Conservation (phyloP, 345 rosid genomes). For the Murraya koenigii region DNA sequence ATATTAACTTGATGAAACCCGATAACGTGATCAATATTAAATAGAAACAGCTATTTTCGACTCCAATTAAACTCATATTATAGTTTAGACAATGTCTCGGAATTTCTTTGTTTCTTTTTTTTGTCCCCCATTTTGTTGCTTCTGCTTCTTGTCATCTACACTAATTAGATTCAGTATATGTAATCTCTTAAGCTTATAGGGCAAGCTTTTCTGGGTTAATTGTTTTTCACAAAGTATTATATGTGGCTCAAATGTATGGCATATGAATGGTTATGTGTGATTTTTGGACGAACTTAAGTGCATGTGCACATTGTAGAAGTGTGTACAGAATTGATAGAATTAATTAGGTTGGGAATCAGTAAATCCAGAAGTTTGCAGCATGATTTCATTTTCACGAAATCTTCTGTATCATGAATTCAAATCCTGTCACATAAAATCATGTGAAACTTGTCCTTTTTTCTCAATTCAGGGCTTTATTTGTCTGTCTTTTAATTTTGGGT, state of each 20-base stretch:
- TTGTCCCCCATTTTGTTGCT: neutral
- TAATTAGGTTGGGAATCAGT: neutral
- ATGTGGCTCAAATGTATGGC: neutral
- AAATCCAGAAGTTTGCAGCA: neutral
- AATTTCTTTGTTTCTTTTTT: neutral
- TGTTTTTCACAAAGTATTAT: neutral
- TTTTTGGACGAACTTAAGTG: neutral
- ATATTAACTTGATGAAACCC: neutral
- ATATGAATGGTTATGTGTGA: neutral
- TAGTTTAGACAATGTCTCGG: neutral
- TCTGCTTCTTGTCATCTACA: neutral
- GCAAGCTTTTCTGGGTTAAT: neutral
- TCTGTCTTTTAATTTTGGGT: neutral
- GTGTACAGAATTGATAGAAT: neutral
- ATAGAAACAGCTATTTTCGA: neutral
- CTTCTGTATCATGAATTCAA: neutral
- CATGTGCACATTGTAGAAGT: neutral
- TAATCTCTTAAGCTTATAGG: neutral
- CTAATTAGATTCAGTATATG: neutral
- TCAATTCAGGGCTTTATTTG: slow-evolving; percentile 4
- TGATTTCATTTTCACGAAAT: neutral
- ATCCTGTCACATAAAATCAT: neutral
- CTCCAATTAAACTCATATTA: neutral
- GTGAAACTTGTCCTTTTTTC: neutral
- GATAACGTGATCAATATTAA: neutral